These are phyloP conservation scores for Boletus albobrunnescens DNA, from an alignment of 1,284 basidiomycete species.

Conservation along the genomic window DNA sequence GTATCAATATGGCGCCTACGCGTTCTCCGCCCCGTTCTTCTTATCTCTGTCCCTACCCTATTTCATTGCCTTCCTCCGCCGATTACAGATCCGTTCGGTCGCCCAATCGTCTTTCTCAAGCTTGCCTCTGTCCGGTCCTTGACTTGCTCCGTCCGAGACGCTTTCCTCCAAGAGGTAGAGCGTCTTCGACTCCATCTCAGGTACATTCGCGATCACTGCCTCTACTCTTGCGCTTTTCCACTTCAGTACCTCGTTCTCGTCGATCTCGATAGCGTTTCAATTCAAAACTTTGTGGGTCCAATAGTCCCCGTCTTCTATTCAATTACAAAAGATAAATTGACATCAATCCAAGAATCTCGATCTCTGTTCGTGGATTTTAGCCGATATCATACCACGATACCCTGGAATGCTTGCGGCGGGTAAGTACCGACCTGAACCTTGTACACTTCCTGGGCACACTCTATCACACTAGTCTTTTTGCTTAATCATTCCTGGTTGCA, in stretches of 20 bases:
- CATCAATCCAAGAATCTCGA: conserved; percentile 49
- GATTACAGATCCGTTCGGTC: conserved; percentile 54
- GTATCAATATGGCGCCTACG: conserved; percentile 57
- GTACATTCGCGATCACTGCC: conserved; percentile 40
- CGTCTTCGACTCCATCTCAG: conserved; percentile 46
- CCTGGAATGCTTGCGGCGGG: conserved; percentile 76
- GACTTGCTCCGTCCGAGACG: conserved; percentile 38
- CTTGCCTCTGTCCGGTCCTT: conserved; percentile 35
- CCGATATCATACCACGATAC: conserved; percentile 65
- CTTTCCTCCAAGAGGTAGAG: conserved; percentile 50
- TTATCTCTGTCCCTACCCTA: conserved; percentile 28
- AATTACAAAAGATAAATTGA: conserved; percentile 4
- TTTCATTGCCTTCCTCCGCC: conserved; percentile 50
- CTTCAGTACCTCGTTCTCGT: conserved; percentile 68
- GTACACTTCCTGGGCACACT: background rate
- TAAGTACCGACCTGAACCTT: conserved; percentile 29
- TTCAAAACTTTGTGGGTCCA: conserved; percentile 55
- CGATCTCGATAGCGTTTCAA: conserved; percentile 59
- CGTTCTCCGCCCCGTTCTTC: conserved; percentile 39
- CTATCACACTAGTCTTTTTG: conserved; percentile 53
- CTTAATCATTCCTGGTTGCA: conserved; percentile 84
- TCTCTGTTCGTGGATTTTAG: conserved; percentile 57
- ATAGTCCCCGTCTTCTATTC: conserved; percentile 1
- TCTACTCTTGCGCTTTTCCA: conserved; percentile 32
- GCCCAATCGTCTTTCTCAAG: conserved; percentile 54